phyloP scores from a whole-genome alignment of 2,329 filamentous ascomycete species.

The Pseudogymnoascus sp. region DNA sequence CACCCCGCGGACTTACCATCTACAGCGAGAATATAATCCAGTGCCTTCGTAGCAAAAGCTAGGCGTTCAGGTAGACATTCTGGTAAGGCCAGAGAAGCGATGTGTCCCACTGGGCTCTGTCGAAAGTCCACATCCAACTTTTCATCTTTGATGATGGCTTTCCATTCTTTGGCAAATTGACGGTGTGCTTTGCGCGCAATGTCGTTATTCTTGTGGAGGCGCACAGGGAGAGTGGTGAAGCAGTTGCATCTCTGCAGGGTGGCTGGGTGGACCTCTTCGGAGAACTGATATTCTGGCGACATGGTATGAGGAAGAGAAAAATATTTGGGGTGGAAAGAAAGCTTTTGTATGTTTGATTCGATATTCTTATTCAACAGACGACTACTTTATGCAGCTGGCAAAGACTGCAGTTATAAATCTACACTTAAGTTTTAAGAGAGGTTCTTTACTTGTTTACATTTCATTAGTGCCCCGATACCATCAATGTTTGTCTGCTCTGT shows the following conservation, averaged over 20 bases:
- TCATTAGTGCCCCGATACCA: no score
- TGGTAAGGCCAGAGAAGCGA: not conserved
- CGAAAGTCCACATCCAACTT: not conserved
- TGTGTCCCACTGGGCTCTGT: not conserved
- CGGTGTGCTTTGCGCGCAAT: not conserved
- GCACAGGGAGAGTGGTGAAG: slow-evolving; percentile 5
- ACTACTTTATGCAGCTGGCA: no score
- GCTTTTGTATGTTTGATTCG: no score
- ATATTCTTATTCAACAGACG: no score
- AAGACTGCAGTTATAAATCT: no score
- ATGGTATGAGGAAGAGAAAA: not conserved
- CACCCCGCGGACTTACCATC: not conserved
- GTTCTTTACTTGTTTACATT: no score
- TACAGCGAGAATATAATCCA: not conserved
- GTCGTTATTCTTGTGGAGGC: slow-evolving; percentile 7
- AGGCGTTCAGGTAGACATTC: not conserved
- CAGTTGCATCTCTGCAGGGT: not conserved
- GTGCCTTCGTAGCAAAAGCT: not conserved
- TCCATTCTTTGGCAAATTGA: not conserved
- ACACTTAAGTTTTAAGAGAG: no score
- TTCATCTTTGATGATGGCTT: not conserved
- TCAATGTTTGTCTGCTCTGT: no score
- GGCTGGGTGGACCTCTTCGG: not conserved
- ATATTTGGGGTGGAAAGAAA: no score
- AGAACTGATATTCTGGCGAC: not conserved